Conservation (phyloP, 371 early-diverging fungal genomes). For the Lichtheimia ornata region DNA sequence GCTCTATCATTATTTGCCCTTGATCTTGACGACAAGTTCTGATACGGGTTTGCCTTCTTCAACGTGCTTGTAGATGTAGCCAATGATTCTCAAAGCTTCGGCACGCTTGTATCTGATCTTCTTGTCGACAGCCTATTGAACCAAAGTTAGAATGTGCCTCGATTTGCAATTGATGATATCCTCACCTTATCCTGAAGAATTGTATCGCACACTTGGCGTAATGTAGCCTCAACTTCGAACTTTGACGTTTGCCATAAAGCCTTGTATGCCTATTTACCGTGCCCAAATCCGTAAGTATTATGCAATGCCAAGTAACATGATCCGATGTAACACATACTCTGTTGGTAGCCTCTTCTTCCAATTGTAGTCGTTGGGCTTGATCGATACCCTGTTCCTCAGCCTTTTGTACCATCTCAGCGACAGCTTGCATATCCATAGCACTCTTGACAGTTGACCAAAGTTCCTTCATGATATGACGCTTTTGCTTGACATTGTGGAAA, state of each 20-base stretch:
- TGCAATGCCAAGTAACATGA: not conserved
- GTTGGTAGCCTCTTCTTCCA: conserved; percentile 75
- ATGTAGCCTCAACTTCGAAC: conserved; percentile 85
- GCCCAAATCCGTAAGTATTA: not conserved
- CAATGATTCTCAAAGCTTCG: conserved; percentile 47
- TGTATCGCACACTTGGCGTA: conserved; percentile 88
- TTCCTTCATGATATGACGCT: conserved; percentile 83
- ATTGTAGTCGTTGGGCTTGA: conserved; percentile 59
- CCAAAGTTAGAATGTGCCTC: not conserved
- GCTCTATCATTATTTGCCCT: conserved; percentile 17
- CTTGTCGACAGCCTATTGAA: conserved; percentile 30
- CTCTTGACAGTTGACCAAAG: conserved; percentile 89
- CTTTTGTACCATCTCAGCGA: conserved; percentile 81
- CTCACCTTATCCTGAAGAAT: conserved; percentile 59
- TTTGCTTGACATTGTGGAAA: conserved; percentile 69
- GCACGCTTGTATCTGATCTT: conserved; percentile 43
- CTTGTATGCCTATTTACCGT: conserved; percentile 68
- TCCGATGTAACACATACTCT: conserved; percentile 33
- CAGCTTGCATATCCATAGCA: conserved; percentile 88
- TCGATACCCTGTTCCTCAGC: conserved; percentile 81
- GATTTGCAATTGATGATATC: no score
- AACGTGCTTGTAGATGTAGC: conserved; percentile 47
- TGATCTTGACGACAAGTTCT: conserved; percentile 30
- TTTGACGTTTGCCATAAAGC: conserved; percentile 94
- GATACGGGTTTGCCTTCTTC: conserved; percentile 39